These are phyloP conservation scores for Tricholoma matsutake DNA, from an alignment of 768 basidiomycete genomes.

Conservation along the genomic window DNA sequence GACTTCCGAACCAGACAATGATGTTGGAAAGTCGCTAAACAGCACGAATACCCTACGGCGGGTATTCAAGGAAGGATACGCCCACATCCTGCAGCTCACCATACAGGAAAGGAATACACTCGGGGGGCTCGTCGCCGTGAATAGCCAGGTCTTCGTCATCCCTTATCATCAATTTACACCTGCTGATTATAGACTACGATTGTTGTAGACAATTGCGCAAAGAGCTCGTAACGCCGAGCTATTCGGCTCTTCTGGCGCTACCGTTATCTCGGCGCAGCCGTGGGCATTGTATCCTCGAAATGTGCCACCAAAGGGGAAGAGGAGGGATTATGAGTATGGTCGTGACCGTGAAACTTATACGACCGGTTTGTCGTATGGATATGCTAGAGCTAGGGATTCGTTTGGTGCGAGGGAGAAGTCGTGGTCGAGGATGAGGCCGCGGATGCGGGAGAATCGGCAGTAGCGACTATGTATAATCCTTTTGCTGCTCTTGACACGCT, in stretches of 20 bases:
- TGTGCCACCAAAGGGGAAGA: background rate
- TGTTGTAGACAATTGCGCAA: background rate
- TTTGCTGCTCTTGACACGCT: background rate
- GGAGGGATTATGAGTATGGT: background rate
- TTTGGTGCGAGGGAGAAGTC: background rate
- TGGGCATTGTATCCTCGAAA: background rate
- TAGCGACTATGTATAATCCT: background rate
- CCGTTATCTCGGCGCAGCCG: background rate
- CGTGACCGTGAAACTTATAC: background rate
- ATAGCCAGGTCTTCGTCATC: conserved; percentile 16
- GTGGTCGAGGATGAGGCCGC: background rate
- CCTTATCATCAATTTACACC: background rate
- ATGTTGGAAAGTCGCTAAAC: conserved; percentile 34
- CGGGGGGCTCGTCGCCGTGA: conserved; percentile 23
- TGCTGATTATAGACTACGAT: background rate
- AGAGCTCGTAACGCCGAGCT: background rate
- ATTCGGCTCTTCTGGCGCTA: background rate
- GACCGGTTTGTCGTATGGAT: background rate
- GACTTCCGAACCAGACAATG: conserved; percentile 29
- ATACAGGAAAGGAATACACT: conserved; percentile 20
- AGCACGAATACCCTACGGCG: conserved; percentile 29
- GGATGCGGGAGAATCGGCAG: background rate
- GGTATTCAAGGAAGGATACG: conserved; percentile 34
- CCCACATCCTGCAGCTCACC: conserved; percentile 18
- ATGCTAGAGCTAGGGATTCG: background rate